Percentiles rank a stretch among this genome's conserved stretches.
Evolutionary conservation across 164 flowering plant genomes (phyloP).

Genomic region (Saururus chinensis): DNA sequence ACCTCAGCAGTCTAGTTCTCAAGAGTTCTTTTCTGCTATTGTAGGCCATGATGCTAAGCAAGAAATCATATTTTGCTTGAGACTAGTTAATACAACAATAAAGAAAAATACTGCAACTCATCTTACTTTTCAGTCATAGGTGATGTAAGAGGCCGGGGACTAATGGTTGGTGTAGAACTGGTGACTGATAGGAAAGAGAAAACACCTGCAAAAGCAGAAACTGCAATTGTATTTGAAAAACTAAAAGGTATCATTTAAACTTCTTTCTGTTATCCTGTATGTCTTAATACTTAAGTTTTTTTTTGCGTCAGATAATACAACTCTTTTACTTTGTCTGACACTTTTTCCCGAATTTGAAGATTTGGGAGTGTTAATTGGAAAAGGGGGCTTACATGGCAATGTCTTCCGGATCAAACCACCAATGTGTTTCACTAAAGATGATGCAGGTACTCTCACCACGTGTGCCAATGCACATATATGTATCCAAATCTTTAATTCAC

Average conservation of each 20-base stretch:
- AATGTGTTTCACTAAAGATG: conserved; percentile 88
- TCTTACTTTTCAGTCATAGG: conserved; percentile 64
- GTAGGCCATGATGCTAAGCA: too few relatives aligned
- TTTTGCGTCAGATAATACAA: neutral
- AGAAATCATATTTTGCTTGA: neutral
- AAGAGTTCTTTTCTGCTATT: neutral
- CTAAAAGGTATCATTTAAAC: conserved; percentile 48
- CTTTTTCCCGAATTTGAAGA: conserved; percentile 29
- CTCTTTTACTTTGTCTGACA: conserved; percentile 1
- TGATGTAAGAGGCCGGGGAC: conserved; percentile 90
- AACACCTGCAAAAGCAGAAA: conserved; percentile 92
- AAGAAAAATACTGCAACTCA: neutral
- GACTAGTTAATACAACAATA: too few relatives aligned
- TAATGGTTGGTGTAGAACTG: conserved; percentile 90
- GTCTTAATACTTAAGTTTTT: neutral
- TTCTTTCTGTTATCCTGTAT: too few relatives aligned
- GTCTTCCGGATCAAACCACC: conserved; percentile 96
- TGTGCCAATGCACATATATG: neutral
- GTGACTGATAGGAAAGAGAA: conserved; percentile 78
- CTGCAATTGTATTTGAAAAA: conserved; percentile 69
- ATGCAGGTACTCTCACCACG: conserved; percentile 53
- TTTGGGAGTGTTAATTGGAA: conserved; percentile 82
- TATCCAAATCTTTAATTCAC: neutral
- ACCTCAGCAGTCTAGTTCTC: neutral
- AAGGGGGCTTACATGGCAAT: conserved; percentile 89